Base-by-base conservation (phyloP, 805 yeast genomes). In the Torulaspora gathmanii region DNA sequence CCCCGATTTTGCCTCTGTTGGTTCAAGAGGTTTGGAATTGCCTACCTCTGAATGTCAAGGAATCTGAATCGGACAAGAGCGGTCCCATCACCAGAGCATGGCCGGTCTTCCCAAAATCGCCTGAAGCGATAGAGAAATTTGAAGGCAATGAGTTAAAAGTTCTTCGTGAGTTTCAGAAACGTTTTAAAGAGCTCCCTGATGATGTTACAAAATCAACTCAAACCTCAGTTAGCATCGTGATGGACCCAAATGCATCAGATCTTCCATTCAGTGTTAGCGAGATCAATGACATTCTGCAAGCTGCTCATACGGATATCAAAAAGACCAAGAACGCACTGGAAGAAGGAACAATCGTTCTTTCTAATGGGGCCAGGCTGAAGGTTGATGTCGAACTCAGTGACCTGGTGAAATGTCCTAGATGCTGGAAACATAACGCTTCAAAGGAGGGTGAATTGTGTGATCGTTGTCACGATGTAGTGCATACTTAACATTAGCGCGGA, bases 1-100 rank as follows among this genome's bases (percentile, higher is more conserved):
- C 89, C 0, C 98, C 99, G 1, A 78, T 93, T 1, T 67, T 84
- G 30, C 99, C 99, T 1, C 61, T 87, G 3, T 69, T 90, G 45
- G 74, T 91, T 0, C 98, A 93, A 65, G 97, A 93, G 58, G 88
- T 79, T 0, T 90, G 96, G 96, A 77, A 78, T 30, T 71, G 72
- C 46, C 56, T 77, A 3, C 81, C 78, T 9, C 53, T 25, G 22
- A 37, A 29, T 44, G 66, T 70, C 57, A 40, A 23, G 36, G 40
- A 50, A 5, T 50, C 42, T 3, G 33, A 40, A 9, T 10, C 17
- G 6, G 20, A 27, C 19, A 26, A 19, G 4, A 13, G 15, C 13
- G 27, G 41, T 4, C 29, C 44, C 3, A 23, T 34, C 13, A 22
- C 15, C 27, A 42, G 43, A 15, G 33, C 40, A 27, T 48, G 51